These are phyloP conservation scores for Wickerhamomyces subpelliculosus DNA, from an alignment of 805 yeast genomes.

Conservation along the genomic window DNA sequence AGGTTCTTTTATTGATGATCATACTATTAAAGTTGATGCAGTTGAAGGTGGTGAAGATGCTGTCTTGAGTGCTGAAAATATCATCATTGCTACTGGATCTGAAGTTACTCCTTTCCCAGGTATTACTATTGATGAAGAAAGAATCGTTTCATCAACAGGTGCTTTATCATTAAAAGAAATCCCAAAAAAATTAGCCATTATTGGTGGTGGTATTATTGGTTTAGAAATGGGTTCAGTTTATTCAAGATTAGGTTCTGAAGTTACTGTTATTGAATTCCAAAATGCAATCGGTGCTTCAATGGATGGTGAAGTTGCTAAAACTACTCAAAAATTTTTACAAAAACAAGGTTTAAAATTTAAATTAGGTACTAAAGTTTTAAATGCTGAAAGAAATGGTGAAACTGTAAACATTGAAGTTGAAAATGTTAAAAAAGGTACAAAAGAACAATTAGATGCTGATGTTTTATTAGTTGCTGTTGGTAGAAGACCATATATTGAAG, in stretches of 20 bases:
- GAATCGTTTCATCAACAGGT: slow-evolving; percentile 96
- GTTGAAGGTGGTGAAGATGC: slow-evolving; percentile 78
- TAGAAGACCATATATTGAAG: slow-evolving; percentile 94
- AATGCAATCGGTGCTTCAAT: slow-evolving; percentile 94
- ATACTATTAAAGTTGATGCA: slow-evolving; percentile 73
- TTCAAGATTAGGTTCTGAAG: slow-evolving; percentile 91
- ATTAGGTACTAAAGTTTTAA: slow-evolving; percentile 83
- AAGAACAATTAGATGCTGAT: slow-evolving; percentile 78
- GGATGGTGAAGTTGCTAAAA: slow-evolving; percentile 93
- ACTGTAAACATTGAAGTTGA: slow-evolving; percentile 82
- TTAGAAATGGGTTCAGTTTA: slow-evolving; percentile 99
- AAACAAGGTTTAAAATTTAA: slow-evolving; percentile 96
- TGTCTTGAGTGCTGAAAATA: slow-evolving; percentile 71
- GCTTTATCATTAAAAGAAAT: slow-evolving; percentile 76
- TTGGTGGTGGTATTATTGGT: slow-evolving; percentile 99
- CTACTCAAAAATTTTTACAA: slow-evolving; percentile 79
- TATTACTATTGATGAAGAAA: slow-evolving; percentile 90
- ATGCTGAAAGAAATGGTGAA: slow-evolving; percentile 86
- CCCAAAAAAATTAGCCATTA: slow-evolving; percentile 86
- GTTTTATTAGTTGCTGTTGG: slow-evolving; percentile 96
- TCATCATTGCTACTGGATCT: slow-evolving; percentile 96
- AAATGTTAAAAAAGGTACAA: slow-evolving; percentile 79
- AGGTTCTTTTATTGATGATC: slow-evolving; percentile 82
- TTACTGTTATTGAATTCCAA: slow-evolving; percentile 89
- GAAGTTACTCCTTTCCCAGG: slow-evolving; percentile 99